Evolutionary conservation across 495 filamentous ascomycete genomes (phyloP), one percentile per base, ranked within the genome.

Genomic region (Extremus antarcticus): DNA sequence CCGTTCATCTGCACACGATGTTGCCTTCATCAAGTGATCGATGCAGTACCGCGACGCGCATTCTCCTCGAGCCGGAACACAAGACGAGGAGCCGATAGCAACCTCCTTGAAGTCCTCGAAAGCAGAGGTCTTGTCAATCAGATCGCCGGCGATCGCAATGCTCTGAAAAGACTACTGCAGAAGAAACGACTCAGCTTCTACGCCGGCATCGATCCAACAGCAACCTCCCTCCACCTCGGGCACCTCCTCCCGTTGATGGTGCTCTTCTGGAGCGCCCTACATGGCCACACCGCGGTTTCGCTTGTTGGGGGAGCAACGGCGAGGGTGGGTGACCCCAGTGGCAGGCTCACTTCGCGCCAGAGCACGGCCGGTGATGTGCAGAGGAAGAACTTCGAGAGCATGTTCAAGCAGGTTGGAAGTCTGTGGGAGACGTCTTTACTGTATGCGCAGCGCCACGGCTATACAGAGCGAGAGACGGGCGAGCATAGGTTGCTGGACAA

Each of bases 181-280:
- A 67, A 74, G 35, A 84, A 83, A 64, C 75, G 85, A 55, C 76
- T 86, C 52, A 87, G 86, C 25, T 82, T 82, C 49, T 99, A 99
- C 65, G 85, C 86, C 39, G 92, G 92, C 54, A 77, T 99, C 47
- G 92, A 99, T 62, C 90, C 92, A 13, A 96, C 94, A 0, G 94
- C 91, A 2, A 77, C 80, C 23, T 95, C 90, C 3, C 73, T 97
- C 59, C 92, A 99, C 66, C 74, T 97, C 52, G 92, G 92, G 25
- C 90, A 99, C 68, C 80, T 99, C 53, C 71, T 97, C 10, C 91
- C 92, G 9, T 76, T 97, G 41, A 97, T 99, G 92, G 82, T 88
- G 0, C 69, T 96, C 24, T 91, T 89, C 55, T 96, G 92, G 87
- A 85, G 88, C 73, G 94, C 91, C 66, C 73, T 94, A 39, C 79